Conservation (phyloP, 1,284 basidiomycete genomes). For the Apiotrichum veenhuisii region DNA sequence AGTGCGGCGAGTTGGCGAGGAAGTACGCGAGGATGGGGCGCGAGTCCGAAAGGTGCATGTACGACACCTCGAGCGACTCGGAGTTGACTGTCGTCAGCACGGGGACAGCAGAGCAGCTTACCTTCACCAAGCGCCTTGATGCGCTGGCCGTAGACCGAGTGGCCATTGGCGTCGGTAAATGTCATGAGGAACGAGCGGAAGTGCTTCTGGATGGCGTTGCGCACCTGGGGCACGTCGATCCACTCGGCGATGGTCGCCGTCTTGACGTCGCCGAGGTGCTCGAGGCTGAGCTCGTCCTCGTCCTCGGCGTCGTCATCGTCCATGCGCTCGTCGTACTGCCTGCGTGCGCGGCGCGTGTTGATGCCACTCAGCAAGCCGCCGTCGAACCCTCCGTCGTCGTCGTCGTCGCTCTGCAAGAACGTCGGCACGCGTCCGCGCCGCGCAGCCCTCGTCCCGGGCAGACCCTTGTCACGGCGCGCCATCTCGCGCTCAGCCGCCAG, state of each 20-base stretch:
- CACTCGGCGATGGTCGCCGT: slow-evolving; percentile 95
- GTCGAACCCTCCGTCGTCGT: slow-evolving; percentile 59
- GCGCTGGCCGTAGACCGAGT: slow-evolving; percentile 89
- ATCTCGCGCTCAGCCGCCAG: slow-evolving; percentile 83
- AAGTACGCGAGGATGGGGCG: slow-evolving; percentile 97
- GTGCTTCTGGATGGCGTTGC: slow-evolving; percentile 82
- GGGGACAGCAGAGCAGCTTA: slow-evolving; percentile 34
- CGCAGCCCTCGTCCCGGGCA: slow-evolving; percentile 66
- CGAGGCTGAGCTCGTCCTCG: slow-evolving; percentile 86
- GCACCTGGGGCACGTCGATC: slow-evolving; percentile 89
- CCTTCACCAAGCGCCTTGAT: slow-evolving; percentile 94
- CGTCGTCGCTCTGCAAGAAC: slow-evolving; percentile 73
- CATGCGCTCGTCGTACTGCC: slow-evolving; percentile 82
- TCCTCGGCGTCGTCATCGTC: slow-evolving; percentile 81
- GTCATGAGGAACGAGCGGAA: slow-evolving; percentile 96
- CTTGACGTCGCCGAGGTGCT: slow-evolving; percentile 96
- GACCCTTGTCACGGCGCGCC: slow-evolving; percentile 78
- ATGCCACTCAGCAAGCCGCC: slow-evolving; percentile 61
- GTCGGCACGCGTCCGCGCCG: slow-evolving; percentile 73
- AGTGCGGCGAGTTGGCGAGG: slow-evolving; percentile 86
- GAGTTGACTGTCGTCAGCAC: slow-evolving; percentile 69
- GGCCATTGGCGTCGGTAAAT: slow-evolving; percentile 84
- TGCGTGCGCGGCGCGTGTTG: slow-evolving; percentile 65
- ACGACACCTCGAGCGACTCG: slow-evolving; percentile 95
- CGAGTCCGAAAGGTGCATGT: slow-evolving; percentile 80